Base-by-base conservation (phyloP, 208 protist genomes). In the Leishmania tarentolae region DNA sequence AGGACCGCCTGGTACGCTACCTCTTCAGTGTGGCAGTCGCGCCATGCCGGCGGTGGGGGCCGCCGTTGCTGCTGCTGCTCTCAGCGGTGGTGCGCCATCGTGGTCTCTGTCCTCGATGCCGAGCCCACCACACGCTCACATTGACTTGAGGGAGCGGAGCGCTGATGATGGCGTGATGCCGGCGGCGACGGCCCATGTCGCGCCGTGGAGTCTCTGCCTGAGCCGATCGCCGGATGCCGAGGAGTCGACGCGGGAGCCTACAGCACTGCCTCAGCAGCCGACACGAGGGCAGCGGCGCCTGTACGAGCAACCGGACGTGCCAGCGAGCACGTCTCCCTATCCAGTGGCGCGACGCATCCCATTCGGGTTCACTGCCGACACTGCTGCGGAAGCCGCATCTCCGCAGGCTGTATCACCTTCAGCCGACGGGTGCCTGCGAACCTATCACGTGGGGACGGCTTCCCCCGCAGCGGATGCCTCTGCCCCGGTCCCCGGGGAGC, bases 281-380 rank as follows among this genome's bases (percentile, higher is more conserved):
- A 21, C 19, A 31, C 72, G 31, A 24, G 50, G 50, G 56, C 57
- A n/a, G 40, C 53, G 24, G 0, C 19, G 65, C 21, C 28, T 65
- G 76, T 46, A 80, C 37, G 19, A 42, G 44, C 42, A 40, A 46
- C 28, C 44, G n/a, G 37, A 19, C 56, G 53, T 57, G 24, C 50
- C 80, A 53, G 57, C 40, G 42, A 3, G 46, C 42, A 61, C 31
- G n/a, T 37, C 47, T 19, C 47, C 50, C n/a, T 40, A 42, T 35
- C 42, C 42, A 19, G 80, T 83, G 28, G 74, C 80, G 21, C 75
- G 80, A n/a, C 74, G 68, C 65, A 80, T 76, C 59, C 80, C 80
- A 6, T 83, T 83, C 31, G 80, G 52, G 52, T 35, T 72, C 42
- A 42, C 35, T 13, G 24, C 68, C 68, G 42, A 42, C 68, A 15